Base-by-base conservation (phyloP, 75 land plant species). In the Pinus albicaulis region DNA sequence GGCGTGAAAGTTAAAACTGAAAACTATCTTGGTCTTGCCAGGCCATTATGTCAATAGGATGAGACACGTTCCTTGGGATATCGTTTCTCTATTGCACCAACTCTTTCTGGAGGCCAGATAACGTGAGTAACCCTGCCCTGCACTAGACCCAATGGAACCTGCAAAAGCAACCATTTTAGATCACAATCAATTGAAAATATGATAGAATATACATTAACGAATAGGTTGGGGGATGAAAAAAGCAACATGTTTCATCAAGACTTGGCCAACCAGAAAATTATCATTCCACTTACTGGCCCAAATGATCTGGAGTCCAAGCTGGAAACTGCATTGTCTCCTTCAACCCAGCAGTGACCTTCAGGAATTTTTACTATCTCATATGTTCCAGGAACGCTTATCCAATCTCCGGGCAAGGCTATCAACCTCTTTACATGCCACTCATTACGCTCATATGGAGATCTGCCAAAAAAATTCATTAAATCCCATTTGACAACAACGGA, bases 341-440 rank as follows among this genome's bases (percentile, higher is more conserved):
- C 99, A 56, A 95, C 99, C 99, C 99, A 98, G 83, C 99, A 97
- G 81, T 87, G 95, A n/a, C 99, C 99, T 78, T 91, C 80, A 28
- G 99, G 99, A 41, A 96, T 76, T 77, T 84, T 80, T 34, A 90
- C 55, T 8, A 84, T 81, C 23, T 95, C 98, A 76, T 79, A 56
- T 19, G 83, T 74, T 22, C 84, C 84, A 36, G 86, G 90, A 57
- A 87, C 65, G 71, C 77, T 85, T 56, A 95, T 76, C 98, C 93
- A 95, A 36, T 98, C 98, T 48, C 96, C 98, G 19, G 92, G 92
- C 89, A 95, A 83, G 11, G 81, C 95, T 70, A 90, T 81, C 59
- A 91, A 58, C 82, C 98, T 80, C 85, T 91, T 93, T 72, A 93
- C 84, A 65, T 81, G 59, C 74, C 76, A 86, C 79, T 85, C 75